phyloP scores from a whole-genome alignment of 164 flowering plant species.

The Buxus sempervirens region DNA sequence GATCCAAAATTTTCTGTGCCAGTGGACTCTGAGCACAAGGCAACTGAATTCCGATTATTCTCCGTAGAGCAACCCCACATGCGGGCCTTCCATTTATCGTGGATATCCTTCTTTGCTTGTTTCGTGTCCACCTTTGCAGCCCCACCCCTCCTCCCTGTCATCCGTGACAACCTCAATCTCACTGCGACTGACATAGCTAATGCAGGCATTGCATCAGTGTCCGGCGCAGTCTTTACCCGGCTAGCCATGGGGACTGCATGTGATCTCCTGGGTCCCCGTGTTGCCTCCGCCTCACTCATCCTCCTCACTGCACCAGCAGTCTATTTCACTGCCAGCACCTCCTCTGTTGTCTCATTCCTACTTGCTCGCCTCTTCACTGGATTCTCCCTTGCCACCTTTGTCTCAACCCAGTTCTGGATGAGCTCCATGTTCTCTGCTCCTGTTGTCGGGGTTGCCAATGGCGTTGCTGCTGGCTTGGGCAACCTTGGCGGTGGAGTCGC shows the following conservation, averaged over 20 bases:
- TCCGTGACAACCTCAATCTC: slow-evolving; percentile 77
- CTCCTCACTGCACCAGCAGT: slow-evolving; percentile 76
- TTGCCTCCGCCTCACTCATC: slow-evolving; percentile 64
- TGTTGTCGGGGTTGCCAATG: slow-evolving; percentile 72
- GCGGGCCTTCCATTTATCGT: slow-evolving; percentile 80
- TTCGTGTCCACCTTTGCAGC: slow-evolving; percentile 84
- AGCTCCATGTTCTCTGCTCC: slow-evolving; percentile 75
- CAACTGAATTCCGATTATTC: slow-evolving; percentile 51
- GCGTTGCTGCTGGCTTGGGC: slow-evolving; percentile 83
- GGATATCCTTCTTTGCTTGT: slow-evolving; percentile 79
- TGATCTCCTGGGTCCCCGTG: slow-evolving; percentile 76
- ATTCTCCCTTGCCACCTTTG: slow-evolving; percentile 84
- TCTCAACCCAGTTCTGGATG: slow-evolving; percentile 92
- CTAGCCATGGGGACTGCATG: slow-evolving; percentile 80
- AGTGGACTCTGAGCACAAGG: slow-evolving; percentile 78
- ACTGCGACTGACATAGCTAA: slow-evolving; percentile 76
- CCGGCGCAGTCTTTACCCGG: slow-evolving; percentile 76
- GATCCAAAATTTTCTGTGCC: slow-evolving; percentile 45
- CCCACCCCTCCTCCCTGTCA: slow-evolving; percentile 75
- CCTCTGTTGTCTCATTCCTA: slow-evolving; percentile 50
- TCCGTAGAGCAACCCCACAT: slow-evolving; percentile 69
- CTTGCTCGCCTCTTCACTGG: slow-evolving; percentile 74
- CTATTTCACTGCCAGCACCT: slow-evolving; percentile 36
- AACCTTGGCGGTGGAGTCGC: slow-evolving; percentile 94
- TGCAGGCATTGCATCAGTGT: slow-evolving; percentile 86